Conservation (phyloP, 805 yeast genomes). For the Komagataella kurtzmanii region DNA sequence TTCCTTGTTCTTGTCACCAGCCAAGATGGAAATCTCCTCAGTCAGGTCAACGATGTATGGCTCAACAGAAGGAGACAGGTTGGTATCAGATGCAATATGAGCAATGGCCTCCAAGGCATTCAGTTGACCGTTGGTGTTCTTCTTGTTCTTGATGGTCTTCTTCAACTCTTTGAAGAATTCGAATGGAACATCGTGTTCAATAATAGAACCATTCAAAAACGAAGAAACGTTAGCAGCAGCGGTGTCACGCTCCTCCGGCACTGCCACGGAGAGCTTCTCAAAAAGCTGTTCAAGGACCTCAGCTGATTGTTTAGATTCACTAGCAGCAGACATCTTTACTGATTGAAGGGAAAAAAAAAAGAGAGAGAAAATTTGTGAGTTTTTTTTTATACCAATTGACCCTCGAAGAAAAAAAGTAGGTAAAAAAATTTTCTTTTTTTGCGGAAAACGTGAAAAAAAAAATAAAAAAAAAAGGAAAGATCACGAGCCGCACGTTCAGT, state of each 20-base stretch:
- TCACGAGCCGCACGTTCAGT: neutral
- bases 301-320: constrained; percentile 48
- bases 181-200: constrained; percentile 96
- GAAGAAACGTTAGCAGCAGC: constrained; percentile 86
- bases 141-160: constrained; percentile 70
- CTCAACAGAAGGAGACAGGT: constrained; percentile 85
- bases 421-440: neutral
- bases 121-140: constrained; percentile 35
- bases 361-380: neutral
- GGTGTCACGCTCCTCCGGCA: constrained; percentile 67
- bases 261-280: constrained; percentile 82
- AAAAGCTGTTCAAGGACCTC: constrained; percentile 90
- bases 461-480: neutral
- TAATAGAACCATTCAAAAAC: constrained; percentile 91
- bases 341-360: neutral
- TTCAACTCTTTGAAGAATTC: constrained; percentile 71
- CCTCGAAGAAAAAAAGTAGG: neutral
- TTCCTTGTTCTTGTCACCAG: constrained; percentile 85
- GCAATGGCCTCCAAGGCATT: constrained; percentile 76
- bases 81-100: constrained; percentile 73
- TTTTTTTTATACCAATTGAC: neutral
- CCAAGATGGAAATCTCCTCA: constrained; percentile 53
- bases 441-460: neutral
- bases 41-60: constrained; percentile 81
- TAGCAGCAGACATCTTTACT: constrained; percentile 17